Base-by-base conservation (phyloP, 2,329 filamentous ascomycete genomes). In the Nothomitra cinnamomea region DNA sequence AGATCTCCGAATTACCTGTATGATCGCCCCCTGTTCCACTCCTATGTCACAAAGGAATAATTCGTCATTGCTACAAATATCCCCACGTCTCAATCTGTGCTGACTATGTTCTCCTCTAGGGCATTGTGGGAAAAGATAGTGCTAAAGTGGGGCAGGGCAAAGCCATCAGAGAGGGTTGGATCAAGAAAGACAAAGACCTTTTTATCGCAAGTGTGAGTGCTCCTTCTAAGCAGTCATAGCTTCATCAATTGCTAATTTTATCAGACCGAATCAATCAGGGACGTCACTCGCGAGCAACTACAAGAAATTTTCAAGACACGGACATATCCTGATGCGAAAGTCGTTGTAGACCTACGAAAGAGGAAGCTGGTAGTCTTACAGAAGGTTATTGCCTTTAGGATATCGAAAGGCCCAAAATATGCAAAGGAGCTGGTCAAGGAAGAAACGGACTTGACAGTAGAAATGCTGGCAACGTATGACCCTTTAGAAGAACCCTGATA, bases 81-180 rank as follows among this genome's bases (percentile, higher is more conserved):
- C 65, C 58, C 57, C 47, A 52, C 51, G 51, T 45, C 36, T 57
- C 56, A 51, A 56, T 49, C 15, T 50, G 56, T 42, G 17, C 12
- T 35, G 10, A 24, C 21, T 2, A 5, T 42, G 41, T 2, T 45
- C n/a, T 28, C 41, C 12, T 28, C n/a, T 77, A 83, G 69, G 72
- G 72, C 64, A 72, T 72, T 53, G 80, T 90, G 58, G 83, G 85
- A 54, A 80, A 85, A 67, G 85, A 86, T 67, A 80, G 72, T 49
- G 82, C 82, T 51, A 90, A 87, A 70, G 74, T 95, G 56, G 92
- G 92, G n/a, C 85, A 92, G 66, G 88, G 88, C 61, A 94, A 92
- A 71, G 90, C 90, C 35, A 95, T 96, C 73, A 94, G 78, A 68
- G 72, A 75, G 61, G 78, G 78, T 59, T 83, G 79, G 79, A 75